Base-by-base conservation (phyloP, 495 filamentous ascomycete genomes). In the Penicillium cinerascens region DNA sequence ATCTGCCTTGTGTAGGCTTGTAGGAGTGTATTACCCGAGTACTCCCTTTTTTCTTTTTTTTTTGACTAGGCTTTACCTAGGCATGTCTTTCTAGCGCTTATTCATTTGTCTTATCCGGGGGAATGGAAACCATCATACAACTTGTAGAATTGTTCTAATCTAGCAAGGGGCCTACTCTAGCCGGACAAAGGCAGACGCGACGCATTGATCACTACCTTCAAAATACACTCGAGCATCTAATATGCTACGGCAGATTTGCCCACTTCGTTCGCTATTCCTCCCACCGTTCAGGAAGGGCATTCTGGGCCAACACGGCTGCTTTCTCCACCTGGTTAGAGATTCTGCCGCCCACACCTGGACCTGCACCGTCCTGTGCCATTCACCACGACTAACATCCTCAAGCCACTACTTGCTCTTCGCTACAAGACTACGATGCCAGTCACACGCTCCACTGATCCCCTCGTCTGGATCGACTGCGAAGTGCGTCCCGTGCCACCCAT, bases 401-500 rank as follows among this genome's bases (percentile, higher is more conserved):
- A 41, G 11, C 45, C 18, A 35, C 27, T 42, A 33, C 47, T 15
- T 0, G 9, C 11, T 1, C 36, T 37, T n/a, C 45, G 42, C 21
- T 11, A 17, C 37, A 29, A 49, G 49, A 10, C 47, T 56, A 62
- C 45, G 6, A 79, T 80, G 76, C 63, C 75, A 15, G 63, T 72
- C 23, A 54, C 65, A 51, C 75, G 71, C 36, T 86, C 82, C 9
- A 68, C 65, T 36, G 80, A 83, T 51, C 81, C 88, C 20, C 65
- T 93, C 25, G 87, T 92, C 21, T 93, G 89, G 88, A 90, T 95
- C 45, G 90, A 95, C 67, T 95, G 91, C 66, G 90, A 95, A 76
- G 88, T 92, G 68, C 47, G 39, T 6, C 35, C 36, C 47, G 48
- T 4, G 18, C 33, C 23, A 20, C 38, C 26, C 23, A 26, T 44